These are phyloP conservation scores for Circinella umbellata DNA, from an alignment of 371 early-diverging fungal genomes.

Conservation along the genomic window DNA sequence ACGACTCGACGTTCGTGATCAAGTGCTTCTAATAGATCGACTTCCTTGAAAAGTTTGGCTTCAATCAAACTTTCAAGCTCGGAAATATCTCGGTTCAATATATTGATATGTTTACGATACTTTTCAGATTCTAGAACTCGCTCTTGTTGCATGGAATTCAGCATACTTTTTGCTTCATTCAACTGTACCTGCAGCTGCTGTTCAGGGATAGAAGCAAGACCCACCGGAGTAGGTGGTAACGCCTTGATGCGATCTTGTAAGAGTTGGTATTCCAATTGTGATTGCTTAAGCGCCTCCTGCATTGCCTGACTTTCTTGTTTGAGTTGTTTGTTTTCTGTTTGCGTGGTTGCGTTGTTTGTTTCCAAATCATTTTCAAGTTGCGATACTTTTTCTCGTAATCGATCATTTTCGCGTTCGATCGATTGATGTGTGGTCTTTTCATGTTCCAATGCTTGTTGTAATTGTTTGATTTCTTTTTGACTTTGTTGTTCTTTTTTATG, in stretches of 20 bases:
- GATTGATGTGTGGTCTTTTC: background rate
- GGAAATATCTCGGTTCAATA: conserved; percentile 61
- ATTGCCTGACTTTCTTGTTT: conserved; percentile 8
- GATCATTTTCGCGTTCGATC: background rate
- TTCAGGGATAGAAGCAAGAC: conserved; percentile 12
- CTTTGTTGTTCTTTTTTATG: background rate
- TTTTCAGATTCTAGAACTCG: conserved; percentile 40
- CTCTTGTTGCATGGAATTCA: conserved; percentile 6
- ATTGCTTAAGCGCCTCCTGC: conserved; percentile 30
- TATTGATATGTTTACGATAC: conserved; percentile 55
- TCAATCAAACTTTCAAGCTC: conserved; percentile 67
- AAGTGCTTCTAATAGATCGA: conserved; percentile 61
- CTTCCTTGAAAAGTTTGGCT: conserved; percentile 68
- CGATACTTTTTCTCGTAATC: background rate
- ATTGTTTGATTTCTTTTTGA: conserved; percentile 34
- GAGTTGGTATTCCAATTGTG: conserved; percentile 1
- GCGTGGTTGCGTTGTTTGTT: background rate
- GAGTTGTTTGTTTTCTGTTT: background rate
- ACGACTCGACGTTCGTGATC: conserved; percentile 45
- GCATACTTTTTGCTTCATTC: background rate
- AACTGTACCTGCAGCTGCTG: conserved; percentile 18
- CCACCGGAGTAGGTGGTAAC: background rate
- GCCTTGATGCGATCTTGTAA: conserved; percentile 2
- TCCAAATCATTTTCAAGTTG: background rate
- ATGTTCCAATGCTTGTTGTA: background rate